Evolutionary conservation across 208 protist species (phyloP), one percentile per base, ranked within the genome.

Genomic region (Polymyxa betae): DNA sequence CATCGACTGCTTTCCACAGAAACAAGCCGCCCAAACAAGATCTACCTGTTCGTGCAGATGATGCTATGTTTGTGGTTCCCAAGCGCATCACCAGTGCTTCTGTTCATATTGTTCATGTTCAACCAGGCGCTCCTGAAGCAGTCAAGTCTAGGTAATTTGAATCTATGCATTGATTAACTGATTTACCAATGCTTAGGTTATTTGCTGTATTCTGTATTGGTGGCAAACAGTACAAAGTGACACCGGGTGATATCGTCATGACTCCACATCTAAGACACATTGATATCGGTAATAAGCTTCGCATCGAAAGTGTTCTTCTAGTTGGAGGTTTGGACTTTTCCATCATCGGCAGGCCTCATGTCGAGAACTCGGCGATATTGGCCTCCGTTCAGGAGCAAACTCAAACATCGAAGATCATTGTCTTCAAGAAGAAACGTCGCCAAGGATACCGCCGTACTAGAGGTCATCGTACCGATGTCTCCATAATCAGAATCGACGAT

Each of bases 381-480:
- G 72, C 72, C 5, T 82, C 72, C n/a, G 72, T 82, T 5, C 16
- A 82, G n/a, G 72, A 82, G 40, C 72, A 82, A 82, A 35, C 72
- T 5, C 72, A 82, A 43, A 82, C 72, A 20, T 5, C n/a, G 16
- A 82, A 82, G n/a, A 5, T 82, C 40, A 82, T 82, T 40, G 72
- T 82, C 5, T 82, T 82, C 72, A 82, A 82, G 72, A 82, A 82
- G n/a, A 82, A 82, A 35, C 72, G 72, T 40, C 5, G 72, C 10
- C n/a, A 82, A n/a, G 72, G 72, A 43, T 82, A 82, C 72, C 72
- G 72, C 5, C 5, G 72, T 5, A 82, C 72, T 5, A 35, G 40
- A 45, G 72, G 72, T 35, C 72, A 82, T 43, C 72, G 72, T 12
- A 45, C 72, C 35, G 72, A 82, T 43, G 72, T 82, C 40, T 38